Percentiles rank a stretch among this genome's conserved stretches.
Conservation (phyloP, 1,284 basidiomycete species). For the Volvariella volvacea region DNA sequence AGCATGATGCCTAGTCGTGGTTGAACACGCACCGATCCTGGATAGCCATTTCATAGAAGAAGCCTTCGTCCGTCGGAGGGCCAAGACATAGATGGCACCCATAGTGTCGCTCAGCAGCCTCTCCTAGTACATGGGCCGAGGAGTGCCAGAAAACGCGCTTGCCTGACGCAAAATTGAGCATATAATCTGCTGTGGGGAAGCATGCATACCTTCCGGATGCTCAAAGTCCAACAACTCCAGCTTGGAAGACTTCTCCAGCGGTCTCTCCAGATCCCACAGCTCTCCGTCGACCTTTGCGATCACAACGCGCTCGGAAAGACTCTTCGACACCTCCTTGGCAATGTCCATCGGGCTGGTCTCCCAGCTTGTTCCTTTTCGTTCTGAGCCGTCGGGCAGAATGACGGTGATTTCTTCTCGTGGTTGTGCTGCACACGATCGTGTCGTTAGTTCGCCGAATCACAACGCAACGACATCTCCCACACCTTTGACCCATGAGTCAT, state of each 20-base stretch:
- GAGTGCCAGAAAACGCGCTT: conserved; percentile 99
- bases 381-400: conserved; percentile 85
- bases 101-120: conserved; percentile 94
- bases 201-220: conserved; percentile 73
- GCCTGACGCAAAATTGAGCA: conserved; percentile 34
- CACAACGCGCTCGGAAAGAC: conserved; percentile 84
- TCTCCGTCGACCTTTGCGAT: conserved; percentile 92
- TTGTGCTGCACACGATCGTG: conserved; percentile 48
- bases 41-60: conserved; percentile 99
- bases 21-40: conserved; percentile 48
- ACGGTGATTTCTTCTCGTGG: conserved; percentile 80
- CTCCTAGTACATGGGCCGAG: conserved; percentile 97
- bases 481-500: conserved; percentile 80
- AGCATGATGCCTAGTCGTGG: not conserved
- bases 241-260: conserved; percentile 78
- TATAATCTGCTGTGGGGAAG: not conserved
- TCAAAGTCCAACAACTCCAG: conserved; percentile 94
- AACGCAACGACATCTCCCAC: conserved; percentile 11
- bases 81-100: conserved; percentile 97
- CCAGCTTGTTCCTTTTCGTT: conserved; percentile 83
- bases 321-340: conserved; percentile 83
- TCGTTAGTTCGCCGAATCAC: not conserved
- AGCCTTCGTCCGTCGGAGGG: conserved; percentile 96
- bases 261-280: conserved; percentile 95
- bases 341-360: conserved; percentile 95